Base-by-base conservation (phyloP, 192 early-diverging fungal genomes). In the Oehlia diaphana region DNA sequence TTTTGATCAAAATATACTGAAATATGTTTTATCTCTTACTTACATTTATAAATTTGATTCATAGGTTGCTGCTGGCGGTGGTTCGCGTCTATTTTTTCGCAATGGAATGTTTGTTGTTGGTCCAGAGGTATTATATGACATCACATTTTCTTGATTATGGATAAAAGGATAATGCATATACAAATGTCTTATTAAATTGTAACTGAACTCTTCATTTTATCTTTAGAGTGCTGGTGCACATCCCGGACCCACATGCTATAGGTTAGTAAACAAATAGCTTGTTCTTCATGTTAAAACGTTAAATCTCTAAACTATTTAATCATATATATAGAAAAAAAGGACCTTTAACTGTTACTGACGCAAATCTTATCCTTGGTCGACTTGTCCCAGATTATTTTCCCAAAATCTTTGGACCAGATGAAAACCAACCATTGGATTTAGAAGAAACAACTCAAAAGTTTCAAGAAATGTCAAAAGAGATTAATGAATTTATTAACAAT, bases 181-280 rank as follows among this genome's bases (percentile, higher is more conserved):
- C 37, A 37, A 37, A 4, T 37, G 39, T 8, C 39, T 31, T 66
- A 23, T 26, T 16, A 1, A 65, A 65, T 12, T 8, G 10, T 28
- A 28, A 65, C 35, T 14, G 26, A 31, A 28, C 26, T 65, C 9
- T 13, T 70, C 37, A 3, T 69, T 39, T 69, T 19, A 14, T 69
- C 16, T 53, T 16, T n/a, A 65, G 88, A 96, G 95, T 81, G 96
- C 95, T 0, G 91, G 94, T 58, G 96, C 96, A 9, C 91, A 97
- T 82, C 98, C 98, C 10, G 98, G 98, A 1, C 98, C 98, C 16
- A 94, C 95, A 8, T 99, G 98, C 83, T 99, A 99, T 82, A 91
- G 94, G 81, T 81, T 2, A 13, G 33, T 10, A n/a, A 19, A 58
- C 19, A 58, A 58, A 58, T 21, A 58, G 6, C 6, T 2, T 58